These are phyloP conservation scores for Hylodesmum podocarpum DNA, from an alignment of 306 rosid species.

Conservation along the genomic window DNA sequence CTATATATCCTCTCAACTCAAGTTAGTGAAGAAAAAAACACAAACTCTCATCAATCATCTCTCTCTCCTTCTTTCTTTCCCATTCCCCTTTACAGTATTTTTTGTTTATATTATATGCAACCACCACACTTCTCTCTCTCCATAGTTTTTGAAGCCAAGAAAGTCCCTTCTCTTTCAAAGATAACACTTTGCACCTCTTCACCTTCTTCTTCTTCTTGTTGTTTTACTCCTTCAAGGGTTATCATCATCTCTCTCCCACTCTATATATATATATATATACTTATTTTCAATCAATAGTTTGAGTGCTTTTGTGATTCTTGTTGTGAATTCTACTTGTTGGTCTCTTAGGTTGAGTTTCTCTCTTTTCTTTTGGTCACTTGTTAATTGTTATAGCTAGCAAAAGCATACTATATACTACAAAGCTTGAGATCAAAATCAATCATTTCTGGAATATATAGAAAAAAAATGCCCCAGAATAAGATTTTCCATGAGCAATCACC, in stretches of 20 bases:
- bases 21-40: slow-evolving; percentile 27
- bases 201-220: slow-evolving; percentile 4
- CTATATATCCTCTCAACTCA: slow-evolving; percentile 73
- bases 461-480: slow-evolving; percentile 47
- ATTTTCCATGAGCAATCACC: slow-evolving; percentile 20
- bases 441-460: slow-evolving; percentile 12
- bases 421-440: neutral
- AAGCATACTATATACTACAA: neutral
- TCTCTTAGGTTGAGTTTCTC: neutral
- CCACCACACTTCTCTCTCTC: slow-evolving; percentile 23
- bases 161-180: slow-evolving; percentile 33
- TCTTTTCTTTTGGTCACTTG: neutral
- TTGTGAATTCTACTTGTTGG: slow-evolving; percentile 24
- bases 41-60: slow-evolving; percentile 12
- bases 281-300: slow-evolving; percentile 8
- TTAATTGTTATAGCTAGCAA: neutral
- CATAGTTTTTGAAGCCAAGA: slow-evolving; percentile 48
- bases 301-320: neutral
- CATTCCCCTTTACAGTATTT: slow-evolving; percentile 18
- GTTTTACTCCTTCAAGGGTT: slow-evolving; percentile 1
- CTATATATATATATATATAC: too few species aligned
- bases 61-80: slow-evolving; percentile 36
- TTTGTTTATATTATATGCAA: slow-evolving; percentile 42
- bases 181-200: slow-evolving; percentile 22
- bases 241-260: too few species aligned